phyloP scores from a whole-genome alignment of 345 rosid genomes.

The Pistacia atlantica region DNA sequence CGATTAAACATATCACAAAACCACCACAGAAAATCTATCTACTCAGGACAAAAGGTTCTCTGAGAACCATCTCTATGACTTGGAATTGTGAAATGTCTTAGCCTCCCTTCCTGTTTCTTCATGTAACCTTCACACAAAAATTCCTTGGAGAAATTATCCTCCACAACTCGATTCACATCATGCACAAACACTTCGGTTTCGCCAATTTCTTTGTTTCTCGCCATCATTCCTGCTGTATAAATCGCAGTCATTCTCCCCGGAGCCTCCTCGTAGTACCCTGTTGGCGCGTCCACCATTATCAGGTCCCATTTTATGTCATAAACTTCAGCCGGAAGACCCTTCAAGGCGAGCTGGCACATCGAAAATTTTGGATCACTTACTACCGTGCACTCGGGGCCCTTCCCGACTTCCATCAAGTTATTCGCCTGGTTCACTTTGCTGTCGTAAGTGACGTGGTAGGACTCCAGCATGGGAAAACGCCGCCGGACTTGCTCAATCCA shows the following conservation, averaged over 20 bases:
- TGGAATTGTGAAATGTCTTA: constrained; percentile 85
- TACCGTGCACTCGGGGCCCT: constrained; percentile 71
- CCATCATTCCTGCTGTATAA: constrained; percentile 90
- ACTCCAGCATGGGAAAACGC: constrained; percentile 65
- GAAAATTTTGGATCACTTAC: constrained; percentile 68
- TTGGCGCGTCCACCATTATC: constrained; percentile 91
- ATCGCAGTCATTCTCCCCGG: constrained; percentile 92
- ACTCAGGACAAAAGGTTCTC: constrained; percentile 70
- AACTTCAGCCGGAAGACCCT: constrained; percentile 77
- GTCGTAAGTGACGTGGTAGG: constrained; percentile 71
- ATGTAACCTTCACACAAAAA: constrained; percentile 77
- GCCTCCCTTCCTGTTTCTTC: constrained; percentile 72
- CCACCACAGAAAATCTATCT: not conserved
- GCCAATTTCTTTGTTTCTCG: constrained; percentile 64
- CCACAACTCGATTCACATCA: constrained; percentile 76
- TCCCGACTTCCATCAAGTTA: constrained; percentile 66
- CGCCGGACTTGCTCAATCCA: constrained; percentile 78
- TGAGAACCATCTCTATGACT: constrained; percentile 53
- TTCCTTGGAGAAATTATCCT: constrained; percentile 69
- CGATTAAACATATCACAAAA: not conserved
- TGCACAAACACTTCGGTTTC: constrained; percentile 89
- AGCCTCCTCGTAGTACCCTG: constrained; percentile 76
- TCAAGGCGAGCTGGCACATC: constrained; percentile 79
- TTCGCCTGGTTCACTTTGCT: constrained; percentile 80
- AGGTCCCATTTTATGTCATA: constrained; percentile 76